Evolutionary conservation across 176 grass and related monocot genomes (phyloP), one percentile per base, ranked within the genome.

Genomic region (Chloris gayana): DNA sequence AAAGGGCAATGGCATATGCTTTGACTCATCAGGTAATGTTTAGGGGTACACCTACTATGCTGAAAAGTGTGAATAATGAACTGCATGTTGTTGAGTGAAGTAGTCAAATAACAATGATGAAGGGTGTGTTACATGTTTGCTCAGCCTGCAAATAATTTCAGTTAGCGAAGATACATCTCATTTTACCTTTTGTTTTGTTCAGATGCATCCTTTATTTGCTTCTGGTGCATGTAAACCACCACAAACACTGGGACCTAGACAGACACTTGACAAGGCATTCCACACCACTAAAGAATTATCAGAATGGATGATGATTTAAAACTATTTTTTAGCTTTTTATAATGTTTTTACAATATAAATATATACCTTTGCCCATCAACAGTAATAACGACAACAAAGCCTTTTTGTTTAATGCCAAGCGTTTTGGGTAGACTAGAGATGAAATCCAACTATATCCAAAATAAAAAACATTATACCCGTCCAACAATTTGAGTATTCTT

Each of bases 1-100:
- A 99, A 73, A 87, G 97, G 91, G 97, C 97, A 63, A 99, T 99
- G 90, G 97, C 93, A 22, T 99, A 99, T 75, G 97, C 97, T 67
- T 83, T 96, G 71, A 96, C 88, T 77, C 97, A 96, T 86, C 97
- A 99, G 97, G 97, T 99, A 91, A 77, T 13, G 76, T 85, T 82
- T 59, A 53, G 76, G 15, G 44, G 35, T 38, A 21, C 19, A 80
- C 50, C 37, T 65, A n/a, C 21, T 76, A 21, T 64, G 42, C 54
- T 61, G 26, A 47, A 59, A 49, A 78, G 44, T 78, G 12, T 67
- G 15, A 34, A 53, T 78, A 66, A 62, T 44, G 31, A 66, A 71
- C 56, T 76, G 72, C 69, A 27, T 35, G 39, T 50, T 84, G 10
- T 62, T 32, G 37, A 83, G 7, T 74, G 69, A 80, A 47, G 50